phyloP scores from a whole-genome alignment of 1,284 basidiomycete species.

The Puccinia coronata region DNA sequence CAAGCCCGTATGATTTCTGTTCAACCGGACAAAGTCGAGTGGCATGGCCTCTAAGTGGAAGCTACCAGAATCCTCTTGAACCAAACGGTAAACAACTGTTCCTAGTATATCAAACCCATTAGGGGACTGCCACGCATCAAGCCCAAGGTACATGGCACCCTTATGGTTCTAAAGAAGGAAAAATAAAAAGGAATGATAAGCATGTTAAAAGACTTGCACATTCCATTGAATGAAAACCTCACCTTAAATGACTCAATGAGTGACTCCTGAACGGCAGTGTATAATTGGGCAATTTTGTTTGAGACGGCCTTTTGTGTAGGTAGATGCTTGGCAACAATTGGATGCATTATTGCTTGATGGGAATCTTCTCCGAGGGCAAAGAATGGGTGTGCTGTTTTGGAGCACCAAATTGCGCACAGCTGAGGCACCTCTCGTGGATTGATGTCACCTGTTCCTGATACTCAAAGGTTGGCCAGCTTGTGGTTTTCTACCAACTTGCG shows the following conservation, averaged over 20 bases:
- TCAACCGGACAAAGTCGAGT: not conserved
- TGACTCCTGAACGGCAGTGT: not conserved
- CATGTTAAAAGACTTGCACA: not conserved
- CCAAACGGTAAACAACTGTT: not conserved
- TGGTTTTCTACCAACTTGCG: not conserved
- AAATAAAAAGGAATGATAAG: not conserved
- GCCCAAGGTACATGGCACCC: not conserved
- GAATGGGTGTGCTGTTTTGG: not conserved
- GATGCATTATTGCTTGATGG: not conserved
- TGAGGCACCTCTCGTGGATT: not conserved
- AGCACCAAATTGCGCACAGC: slow-evolving; percentile 9
- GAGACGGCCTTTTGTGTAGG: not conserved
- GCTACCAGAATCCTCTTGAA: not conserved
- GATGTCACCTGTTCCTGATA: slow-evolving; percentile 4
- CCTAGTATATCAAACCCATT: slow-evolving; percentile 5
- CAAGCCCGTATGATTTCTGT: not conserved
- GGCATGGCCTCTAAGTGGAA: too few relatives aligned
- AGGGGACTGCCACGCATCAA: too few relatives aligned
- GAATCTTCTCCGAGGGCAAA: not conserved
- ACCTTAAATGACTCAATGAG: slow-evolving; percentile 16
- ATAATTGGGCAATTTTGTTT: not conserved
- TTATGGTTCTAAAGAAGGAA: slow-evolving; percentile 3
- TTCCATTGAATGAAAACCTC: not conserved
- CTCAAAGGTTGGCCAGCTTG: not conserved
- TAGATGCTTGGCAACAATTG: not conserved